Evolutionary conservation across 2,329 filamentous ascomycete species (phyloP).

Genomic region (Aaosphaeria arxii): DNA sequence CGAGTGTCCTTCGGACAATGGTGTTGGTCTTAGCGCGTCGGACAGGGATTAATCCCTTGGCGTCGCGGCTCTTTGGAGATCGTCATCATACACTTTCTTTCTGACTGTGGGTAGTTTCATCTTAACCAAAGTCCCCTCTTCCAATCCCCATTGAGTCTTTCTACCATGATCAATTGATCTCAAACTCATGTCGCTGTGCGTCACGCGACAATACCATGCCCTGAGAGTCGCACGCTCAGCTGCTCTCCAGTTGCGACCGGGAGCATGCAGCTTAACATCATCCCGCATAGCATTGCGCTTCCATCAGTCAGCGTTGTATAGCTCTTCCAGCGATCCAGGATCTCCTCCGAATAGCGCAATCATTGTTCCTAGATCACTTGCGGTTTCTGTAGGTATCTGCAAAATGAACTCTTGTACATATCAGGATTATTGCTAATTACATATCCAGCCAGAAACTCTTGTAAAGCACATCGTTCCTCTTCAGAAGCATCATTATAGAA

Average conservation of each 20-base stretch:
- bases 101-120: too few species aligned
- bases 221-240: constrained; percentile 12
- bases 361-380: constrained; percentile 24
- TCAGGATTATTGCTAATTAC: not conserved
- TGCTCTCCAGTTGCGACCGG: not conserved
- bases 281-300: not conserved
- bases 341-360: constrained; percentile 16
- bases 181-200: constrained; percentile 28
- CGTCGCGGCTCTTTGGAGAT: too few species aligned
- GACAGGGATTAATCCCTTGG: too few species aligned
- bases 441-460: constrained; percentile 17
- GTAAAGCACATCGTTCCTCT: constrained; percentile 21
- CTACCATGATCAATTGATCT: constrained; percentile 22
- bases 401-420: too few species aligned
- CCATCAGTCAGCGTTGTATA: too few species aligned
- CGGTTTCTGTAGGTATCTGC: constrained; percentile 14
- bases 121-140: too few species aligned
- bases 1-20: too few species aligned
- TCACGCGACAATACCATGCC: constrained; percentile 24
- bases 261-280: not conserved
- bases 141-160: not conserved
- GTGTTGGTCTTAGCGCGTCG: too few species aligned
- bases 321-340: too few species aligned
- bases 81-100: too few species aligned
- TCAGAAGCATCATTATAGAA: not conserved